phyloP scores from a whole-genome alignment of 768 basidiomycete genomes.

The Tubosaeta sp. region DNA sequence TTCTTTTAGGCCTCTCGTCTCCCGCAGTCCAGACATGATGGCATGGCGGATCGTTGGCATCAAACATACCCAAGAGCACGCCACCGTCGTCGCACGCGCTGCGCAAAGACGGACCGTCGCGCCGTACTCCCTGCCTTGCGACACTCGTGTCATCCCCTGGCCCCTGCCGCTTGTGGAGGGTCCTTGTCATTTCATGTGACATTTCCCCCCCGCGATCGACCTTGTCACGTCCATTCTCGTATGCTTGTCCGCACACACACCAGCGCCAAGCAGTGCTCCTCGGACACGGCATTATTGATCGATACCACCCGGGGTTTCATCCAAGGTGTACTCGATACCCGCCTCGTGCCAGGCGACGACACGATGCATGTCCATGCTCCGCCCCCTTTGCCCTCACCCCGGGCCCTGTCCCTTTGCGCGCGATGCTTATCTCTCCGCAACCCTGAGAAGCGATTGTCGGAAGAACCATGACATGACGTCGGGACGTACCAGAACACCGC shows the following conservation, averaged over 20 bases:
- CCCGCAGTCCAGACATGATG: too few species aligned
- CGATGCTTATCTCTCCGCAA: too few species aligned
- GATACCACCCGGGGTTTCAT: too few species aligned
- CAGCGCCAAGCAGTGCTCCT: too few species aligned
- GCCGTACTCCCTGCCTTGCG: neutral
- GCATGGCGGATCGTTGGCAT: too few species aligned
- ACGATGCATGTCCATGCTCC: neutral
- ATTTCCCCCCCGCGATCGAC: neutral
- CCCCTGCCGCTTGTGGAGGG: neutral
- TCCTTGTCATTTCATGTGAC: neutral
- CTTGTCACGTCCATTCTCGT: neutral
- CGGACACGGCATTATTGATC: too few species aligned
- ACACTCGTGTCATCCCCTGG: too few species aligned
- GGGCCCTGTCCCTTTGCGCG: neutral
- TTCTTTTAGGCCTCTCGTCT: neutral
- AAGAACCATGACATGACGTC: too few species aligned
- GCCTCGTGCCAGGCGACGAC: neutral
- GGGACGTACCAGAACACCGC: too few species aligned
- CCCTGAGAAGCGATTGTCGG: too few species aligned
- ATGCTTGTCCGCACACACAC: too few species aligned
- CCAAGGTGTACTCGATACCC: neutral
- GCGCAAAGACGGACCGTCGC: neutral
- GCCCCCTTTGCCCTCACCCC: neutral
- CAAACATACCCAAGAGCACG: neutral
- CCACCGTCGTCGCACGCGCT: neutral